A percentile compares a stretch with the other conserved stretches of the same genome.
Conservation (phyloP, 2,329 filamentous ascomycete species). For the Lecanicillium sp. region DNA sequence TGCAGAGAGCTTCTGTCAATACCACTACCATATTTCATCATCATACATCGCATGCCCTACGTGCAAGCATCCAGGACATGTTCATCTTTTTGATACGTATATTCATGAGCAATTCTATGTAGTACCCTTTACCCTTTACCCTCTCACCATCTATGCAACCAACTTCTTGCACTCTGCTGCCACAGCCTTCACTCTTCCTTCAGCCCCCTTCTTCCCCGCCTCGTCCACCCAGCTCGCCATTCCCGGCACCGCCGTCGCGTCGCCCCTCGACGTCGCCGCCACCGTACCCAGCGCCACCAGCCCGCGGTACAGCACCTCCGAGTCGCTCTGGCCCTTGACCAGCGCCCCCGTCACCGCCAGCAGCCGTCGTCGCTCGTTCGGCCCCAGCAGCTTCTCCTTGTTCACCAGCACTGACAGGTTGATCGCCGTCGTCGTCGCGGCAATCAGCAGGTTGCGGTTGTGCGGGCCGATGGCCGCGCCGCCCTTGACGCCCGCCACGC, state of each 20-base stretch:
- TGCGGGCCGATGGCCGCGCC: constrained; percentile 43
- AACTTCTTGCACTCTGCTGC: constrained; percentile 41
- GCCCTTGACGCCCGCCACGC: constrained; percentile 48
- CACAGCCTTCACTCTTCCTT: constrained; percentile 42
- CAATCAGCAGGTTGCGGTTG: constrained; percentile 78
- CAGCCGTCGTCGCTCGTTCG: constrained; percentile 35
- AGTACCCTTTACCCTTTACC: not conserved
- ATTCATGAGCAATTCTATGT: not conserved
- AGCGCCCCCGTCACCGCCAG: constrained; percentile 58
- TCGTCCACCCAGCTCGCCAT: constrained; percentile 33
- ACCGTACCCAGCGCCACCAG: constrained; percentile 76
- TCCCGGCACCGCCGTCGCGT: constrained; percentile 37
- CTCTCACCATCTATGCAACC: constrained; percentile 15
- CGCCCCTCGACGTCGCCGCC: constrained; percentile 48
- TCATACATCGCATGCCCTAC: too few relatives aligned
- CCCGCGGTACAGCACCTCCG: constrained; percentile 76
- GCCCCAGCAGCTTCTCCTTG: constrained; percentile 35
- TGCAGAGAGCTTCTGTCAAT: too few relatives aligned
- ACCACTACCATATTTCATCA: too few relatives aligned
- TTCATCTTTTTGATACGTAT: too few relatives aligned
- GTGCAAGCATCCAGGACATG: not conserved
- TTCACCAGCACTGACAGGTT: constrained; percentile 73
- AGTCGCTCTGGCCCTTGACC: constrained; percentile 62
- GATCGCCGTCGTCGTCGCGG: constrained; percentile 73
- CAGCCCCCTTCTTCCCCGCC: constrained; percentile 38